These are phyloP conservation scores for Carpinus viminea DNA, from an alignment of 306 rosid species.

Conservation along the genomic window DNA sequence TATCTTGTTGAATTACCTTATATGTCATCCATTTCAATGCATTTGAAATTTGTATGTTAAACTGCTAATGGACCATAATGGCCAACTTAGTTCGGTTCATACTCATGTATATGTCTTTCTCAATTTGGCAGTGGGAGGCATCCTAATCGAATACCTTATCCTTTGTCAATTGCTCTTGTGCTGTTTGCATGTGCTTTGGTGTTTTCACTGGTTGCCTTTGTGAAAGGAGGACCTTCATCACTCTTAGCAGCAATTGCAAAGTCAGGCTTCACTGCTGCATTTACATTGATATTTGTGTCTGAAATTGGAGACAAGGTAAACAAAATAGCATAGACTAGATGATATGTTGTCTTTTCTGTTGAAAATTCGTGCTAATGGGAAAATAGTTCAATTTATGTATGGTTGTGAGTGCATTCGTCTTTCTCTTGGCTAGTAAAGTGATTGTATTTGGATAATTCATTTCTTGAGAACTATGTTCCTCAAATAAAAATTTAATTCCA, in stretches of 20 bases:
- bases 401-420: background rate
- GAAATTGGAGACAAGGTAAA: conserved; percentile 99
- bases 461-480: background rate
- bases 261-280: conserved; percentile 97
- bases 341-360: conserved; percentile 5
- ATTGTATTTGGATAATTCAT: background rate
- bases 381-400: background rate
- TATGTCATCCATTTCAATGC: conserved; percentile 16
- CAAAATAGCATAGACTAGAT: conserved; percentile 13
- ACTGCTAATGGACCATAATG: background rate
- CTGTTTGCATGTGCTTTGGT: conserved; percentile 74
- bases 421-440: background rate
- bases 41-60: background rate
- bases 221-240: conserved; percentile 81
- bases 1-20: conserved; percentile 11
- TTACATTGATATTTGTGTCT: conserved; percentile 87
- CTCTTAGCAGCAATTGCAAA: conserved; percentile 78
- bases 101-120: conserved; percentile 32
- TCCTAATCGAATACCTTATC: conserved; percentile 66
- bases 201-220: conserved; percentile 80
- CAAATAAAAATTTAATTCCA: background rate
- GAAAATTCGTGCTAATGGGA: background rate
- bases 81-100: background rate
- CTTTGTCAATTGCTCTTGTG: conserved; percentile 66
- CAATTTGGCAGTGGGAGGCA: conserved; percentile 72